Evolutionary conservation across 202 grass and related monocot genomes (phyloP).

Genomic region (Dendrocalamus latiflorus): DNA sequence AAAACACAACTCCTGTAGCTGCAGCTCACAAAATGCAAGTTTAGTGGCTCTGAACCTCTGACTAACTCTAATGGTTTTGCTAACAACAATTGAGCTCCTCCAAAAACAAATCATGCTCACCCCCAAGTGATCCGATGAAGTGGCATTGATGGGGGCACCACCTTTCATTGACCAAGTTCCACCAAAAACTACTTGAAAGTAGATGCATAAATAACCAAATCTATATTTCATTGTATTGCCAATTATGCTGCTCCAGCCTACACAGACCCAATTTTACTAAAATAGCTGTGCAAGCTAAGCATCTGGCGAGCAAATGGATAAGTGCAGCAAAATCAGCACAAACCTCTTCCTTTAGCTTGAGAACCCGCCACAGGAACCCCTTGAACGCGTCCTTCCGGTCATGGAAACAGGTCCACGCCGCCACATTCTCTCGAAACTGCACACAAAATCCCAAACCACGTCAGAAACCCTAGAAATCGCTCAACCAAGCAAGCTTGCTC

Average conservation of each 20-base stretch:
- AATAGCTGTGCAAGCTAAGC: not conserved
- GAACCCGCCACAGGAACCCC: constrained; percentile 74
- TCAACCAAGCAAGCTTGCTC: not conserved
- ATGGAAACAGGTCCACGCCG: constrained; percentile 83
- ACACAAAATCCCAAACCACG: constrained; percentile 20
- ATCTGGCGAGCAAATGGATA: not conserved
- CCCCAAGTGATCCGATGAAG: too few species aligned
- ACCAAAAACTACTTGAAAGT: not conserved
- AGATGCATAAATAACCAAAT: not conserved
- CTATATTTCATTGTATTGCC: not conserved
- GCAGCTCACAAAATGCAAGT: not conserved
- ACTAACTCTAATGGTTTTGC: too few species aligned
- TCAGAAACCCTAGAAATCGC: constrained; percentile 36
- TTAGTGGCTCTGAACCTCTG: too few species aligned
- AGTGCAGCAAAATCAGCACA: constrained; percentile 8
- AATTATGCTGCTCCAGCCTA: not conserved
- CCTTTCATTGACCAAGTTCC: too few species aligned
- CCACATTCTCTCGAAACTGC: constrained; percentile 94
- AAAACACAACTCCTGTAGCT: not conserved
- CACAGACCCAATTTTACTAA: not conserved
- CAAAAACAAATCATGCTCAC: too few species aligned
- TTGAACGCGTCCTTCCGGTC: constrained; percentile 69
- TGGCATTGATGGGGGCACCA: too few species aligned
- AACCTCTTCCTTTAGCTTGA: too few species aligned
- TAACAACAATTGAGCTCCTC: too few species aligned